Base-by-base conservation (phyloP, 345 rosid species). In the Citrus maxima region DNA sequence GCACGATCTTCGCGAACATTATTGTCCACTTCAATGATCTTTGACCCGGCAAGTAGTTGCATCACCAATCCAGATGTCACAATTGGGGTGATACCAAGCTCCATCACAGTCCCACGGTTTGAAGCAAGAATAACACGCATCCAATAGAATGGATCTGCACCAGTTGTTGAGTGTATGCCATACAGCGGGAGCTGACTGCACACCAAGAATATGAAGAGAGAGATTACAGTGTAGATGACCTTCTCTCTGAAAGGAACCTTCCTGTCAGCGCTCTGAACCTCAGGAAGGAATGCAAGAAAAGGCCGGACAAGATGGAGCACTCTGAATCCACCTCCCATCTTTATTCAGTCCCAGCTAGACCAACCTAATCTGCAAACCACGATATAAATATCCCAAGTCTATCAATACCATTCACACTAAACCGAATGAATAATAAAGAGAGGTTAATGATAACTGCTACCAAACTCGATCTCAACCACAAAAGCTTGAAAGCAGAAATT, bases 71-170 rank as follows among this genome's bases (percentile, higher is more conserved):
- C 95, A 86, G 95, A 91, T 0, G 95, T 91, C 54, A 91, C 93
- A 60, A 91, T 91, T 22, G 95, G 95, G 25, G 95, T 91, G 82
- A 91, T 91, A 62, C 95, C 95, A 12, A 91, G 95, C 82, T 91
- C 95, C 93, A 91, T 91, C 18, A 91, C 95, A n/a, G 93, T 91
- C 19, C 95, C 95, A 69, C 95, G 92, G 81, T 84, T 91, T 0
- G 95, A 91, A 1, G 95, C 95, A 67, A 91, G 92, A 78, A 91
- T 91, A 51, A 90, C 95, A 80, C 95, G 90, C 93, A 91, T 88
- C 93, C 95, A 91, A 73, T 91, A 91, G 80, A 91, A 88, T 0
- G 95, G 95, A 81, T 91, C 95, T 5, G 93, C 95, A 8, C 95
- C 95, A 0, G 95, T 88, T 25, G 93, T 91, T 6, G 95, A 81